phyloP scores from a whole-genome alignment of 192 early-diverging fungal species.

The Lobosporangium transversale region DNA sequence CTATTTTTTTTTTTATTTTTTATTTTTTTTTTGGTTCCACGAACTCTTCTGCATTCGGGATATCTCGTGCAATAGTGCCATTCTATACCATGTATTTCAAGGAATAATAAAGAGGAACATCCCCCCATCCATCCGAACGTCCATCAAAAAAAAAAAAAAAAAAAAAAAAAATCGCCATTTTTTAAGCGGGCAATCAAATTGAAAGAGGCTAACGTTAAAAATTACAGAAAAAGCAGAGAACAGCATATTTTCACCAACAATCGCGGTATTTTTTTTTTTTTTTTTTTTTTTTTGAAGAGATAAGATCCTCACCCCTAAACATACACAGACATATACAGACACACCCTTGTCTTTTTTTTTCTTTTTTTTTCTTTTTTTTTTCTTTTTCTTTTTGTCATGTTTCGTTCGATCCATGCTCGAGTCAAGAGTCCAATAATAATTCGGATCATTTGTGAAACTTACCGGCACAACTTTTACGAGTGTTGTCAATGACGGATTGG shows the following conservation, averaged over 20 bases:
- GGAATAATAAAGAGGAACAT: background rate
- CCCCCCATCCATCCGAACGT: background rate
- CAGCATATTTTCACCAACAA: no score
- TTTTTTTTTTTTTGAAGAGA: no score
- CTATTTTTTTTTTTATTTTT: background rate
- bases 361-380: no score
- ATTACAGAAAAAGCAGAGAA: no score
- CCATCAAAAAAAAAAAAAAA: background rate
- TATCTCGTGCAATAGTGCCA: no score
- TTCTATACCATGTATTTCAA: no score
- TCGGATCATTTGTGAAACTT: constrained; percentile 19
- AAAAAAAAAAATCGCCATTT: background rate
- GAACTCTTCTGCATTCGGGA: no score
- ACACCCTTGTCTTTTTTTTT: no score
- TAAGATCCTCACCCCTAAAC: no score
- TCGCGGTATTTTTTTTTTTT: no score
- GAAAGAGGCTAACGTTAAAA: background rate
- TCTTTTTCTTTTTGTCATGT: background rate
- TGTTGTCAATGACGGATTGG: constrained; percentile 70
- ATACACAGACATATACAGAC: no score
- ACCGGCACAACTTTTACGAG: constrained; percentile 59
- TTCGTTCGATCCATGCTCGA: background rate
- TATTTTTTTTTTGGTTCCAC: background rate
- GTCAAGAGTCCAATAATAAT: no score
- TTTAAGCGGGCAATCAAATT: constrained; percentile 17